phyloP scores from a whole-genome alignment of 2,329 filamentous ascomycete species.

The Fusarium floridanum region DNA sequence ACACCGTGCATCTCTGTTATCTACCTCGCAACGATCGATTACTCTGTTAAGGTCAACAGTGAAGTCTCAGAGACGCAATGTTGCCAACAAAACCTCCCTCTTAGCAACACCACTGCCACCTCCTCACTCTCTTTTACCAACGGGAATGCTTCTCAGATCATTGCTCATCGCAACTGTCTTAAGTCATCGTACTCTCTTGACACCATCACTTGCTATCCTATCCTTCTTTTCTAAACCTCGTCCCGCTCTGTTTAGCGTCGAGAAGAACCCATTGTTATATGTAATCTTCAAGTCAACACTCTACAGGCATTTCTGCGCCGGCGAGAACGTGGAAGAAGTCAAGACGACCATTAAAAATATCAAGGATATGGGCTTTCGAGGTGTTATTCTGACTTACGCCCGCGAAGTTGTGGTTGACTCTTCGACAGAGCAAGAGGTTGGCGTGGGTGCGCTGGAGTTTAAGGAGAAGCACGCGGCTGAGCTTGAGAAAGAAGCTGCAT shows the following conservation, averaged over 20 bases:
- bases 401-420: neutral
- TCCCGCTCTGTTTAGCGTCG: neutral
- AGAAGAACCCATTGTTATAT: neutral
- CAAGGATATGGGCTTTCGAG: neutral
- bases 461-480: neutral
- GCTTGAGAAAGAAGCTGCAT: neutral
- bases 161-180: neutral
- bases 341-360: neutral
- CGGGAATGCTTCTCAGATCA: neutral
- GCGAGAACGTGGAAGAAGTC: neutral
- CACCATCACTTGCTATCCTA: neutral
- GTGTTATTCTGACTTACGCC: neutral
- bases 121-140: neutral
- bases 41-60: rapidly evolving
- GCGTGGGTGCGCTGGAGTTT: neutral
- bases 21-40: neutral
- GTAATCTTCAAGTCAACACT: neutral
- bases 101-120: neutral
- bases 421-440: neutral
- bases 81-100: neutral
- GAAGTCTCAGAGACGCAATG: neutral
- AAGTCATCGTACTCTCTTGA: neutral
- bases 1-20: neutral
- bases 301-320: neutral
- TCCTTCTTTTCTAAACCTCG: neutral